These are phyloP conservation scores for Pseudocercospora fuligena DNA, from an alignment of 2,329 filamentous ascomycete species.

Conservation along the genomic window DNA sequence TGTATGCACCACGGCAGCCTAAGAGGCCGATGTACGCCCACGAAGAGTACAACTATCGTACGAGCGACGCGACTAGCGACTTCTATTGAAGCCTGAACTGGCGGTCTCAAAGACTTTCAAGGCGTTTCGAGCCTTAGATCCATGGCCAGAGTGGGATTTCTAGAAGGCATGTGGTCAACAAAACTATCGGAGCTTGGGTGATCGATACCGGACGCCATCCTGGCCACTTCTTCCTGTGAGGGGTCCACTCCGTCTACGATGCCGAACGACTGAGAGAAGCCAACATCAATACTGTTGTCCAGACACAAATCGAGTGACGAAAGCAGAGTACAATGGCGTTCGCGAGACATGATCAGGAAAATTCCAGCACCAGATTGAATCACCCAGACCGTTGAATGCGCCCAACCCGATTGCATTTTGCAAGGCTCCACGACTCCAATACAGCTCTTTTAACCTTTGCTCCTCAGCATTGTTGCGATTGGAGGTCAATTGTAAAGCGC, in stretches of 20 bases:
- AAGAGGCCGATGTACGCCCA: slow-evolving; percentile 4
- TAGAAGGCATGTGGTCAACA: background rate
- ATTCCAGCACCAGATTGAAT: no score
- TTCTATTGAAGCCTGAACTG: background rate
- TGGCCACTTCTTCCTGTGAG: background rate
- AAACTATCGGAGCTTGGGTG: background rate
- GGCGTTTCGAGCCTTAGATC: background rate
- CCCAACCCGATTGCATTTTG: background rate
- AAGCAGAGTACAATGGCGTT: no score
- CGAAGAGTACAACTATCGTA: slow-evolving; percentile 1
- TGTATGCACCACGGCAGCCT: slow-evolving; percentile 7
- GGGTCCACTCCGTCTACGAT: no score
- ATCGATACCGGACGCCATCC: background rate
- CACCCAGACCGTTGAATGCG: background rate
- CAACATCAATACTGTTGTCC: no score
- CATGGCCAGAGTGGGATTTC: background rate
- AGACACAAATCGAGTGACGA: no score
- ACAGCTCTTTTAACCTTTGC: background rate
- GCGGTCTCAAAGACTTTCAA: background rate
- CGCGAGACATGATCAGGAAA: no score
- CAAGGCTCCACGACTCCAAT: background rate
- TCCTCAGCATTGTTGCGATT: no score
- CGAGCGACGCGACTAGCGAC: slow-evolving; percentile 9
- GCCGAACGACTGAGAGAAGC: no score
- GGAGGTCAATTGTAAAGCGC: background rate